Evolutionary conservation across 768 basidiomycete genomes (phyloP), one percentile per base, ranked within the genome.

Genomic region (Lactarius akahatsu): DNA sequence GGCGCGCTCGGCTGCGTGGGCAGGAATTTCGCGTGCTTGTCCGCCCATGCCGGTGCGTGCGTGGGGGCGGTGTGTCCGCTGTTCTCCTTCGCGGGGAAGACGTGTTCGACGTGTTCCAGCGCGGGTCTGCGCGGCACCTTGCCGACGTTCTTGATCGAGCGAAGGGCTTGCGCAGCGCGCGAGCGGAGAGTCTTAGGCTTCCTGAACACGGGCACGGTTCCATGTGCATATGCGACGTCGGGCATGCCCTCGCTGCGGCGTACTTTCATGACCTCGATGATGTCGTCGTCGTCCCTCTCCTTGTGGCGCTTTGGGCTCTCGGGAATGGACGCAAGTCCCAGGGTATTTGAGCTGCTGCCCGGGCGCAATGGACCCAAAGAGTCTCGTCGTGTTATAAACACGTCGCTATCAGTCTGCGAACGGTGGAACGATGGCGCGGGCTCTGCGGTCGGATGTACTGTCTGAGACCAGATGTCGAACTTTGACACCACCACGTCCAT

Each of bases 181-280:
- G 75, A 74, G 41, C 74, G 72, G 71, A 78, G 74, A 10, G 75
- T 77, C 68, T 70, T 76, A 40, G 74, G 73, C 67, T 74, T 76
- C 71, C 73, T 74, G 64, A 74, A 56, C 20, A 32, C 43, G 20
- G 47, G 65, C n/a, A 69, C 64, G 43, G 71, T 59, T 20, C 59
- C 68, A 40, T 66, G 59, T 4, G 59, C 69, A 3, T 72, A 72
- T 10, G 62, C 66, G 38, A 71, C 67, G 55, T 75, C 73, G n/a
- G 65, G 59, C 64, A 72, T 70, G 57, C 74, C 76, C 55, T 77
- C 73, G 57, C 72, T 70, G 62, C 74, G 69, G 47, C 73, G 74
- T 28, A 77, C 75, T 69, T 76, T 77, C 56, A 77, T 69, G 58
- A 78, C 76, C 69, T 78, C 77, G 9, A 78, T 69, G 26, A 78